These are phyloP conservation scores for Verticillium longisporum DNA, from an alignment of 2,329 filamentous ascomycete genomes.

Conservation along the genomic window DNA sequence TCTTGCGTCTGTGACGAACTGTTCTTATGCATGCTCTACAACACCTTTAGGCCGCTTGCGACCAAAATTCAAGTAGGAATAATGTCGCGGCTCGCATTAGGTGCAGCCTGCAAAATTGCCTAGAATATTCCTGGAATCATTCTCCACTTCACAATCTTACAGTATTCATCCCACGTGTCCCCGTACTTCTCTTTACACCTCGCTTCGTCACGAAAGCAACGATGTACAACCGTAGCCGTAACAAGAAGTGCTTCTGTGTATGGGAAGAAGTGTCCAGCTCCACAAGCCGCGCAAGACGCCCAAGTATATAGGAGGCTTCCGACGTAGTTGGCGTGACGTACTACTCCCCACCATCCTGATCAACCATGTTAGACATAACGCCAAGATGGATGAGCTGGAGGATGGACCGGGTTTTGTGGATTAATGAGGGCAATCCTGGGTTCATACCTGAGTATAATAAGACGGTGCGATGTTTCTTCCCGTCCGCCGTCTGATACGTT, in stretches of 20 bases:
- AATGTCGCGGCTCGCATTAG: too few relatives aligned
- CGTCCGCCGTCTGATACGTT: background rate
- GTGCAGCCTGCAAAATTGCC: too few relatives aligned
- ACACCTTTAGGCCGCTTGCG: too few relatives aligned
- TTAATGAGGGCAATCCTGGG: background rate
- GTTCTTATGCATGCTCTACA: too few relatives aligned
- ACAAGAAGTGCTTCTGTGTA: background rate
- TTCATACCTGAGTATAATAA: background rate
- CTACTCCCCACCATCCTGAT: background rate
- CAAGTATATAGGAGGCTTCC: background rate
- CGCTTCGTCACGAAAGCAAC: background rate
- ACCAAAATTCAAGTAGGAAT: too few relatives aligned
- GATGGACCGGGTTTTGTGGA: too few relatives aligned
- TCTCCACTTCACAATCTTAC: background rate
- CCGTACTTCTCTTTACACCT: background rate
- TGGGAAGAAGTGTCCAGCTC: background rate
- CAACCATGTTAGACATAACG: background rate
- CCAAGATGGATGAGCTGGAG: background rate
- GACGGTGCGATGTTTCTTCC: background rate
- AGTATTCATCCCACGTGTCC: background rate
- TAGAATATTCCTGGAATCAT: background rate
- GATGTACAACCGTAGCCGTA: background rate
- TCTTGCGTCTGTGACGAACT: too few relatives aligned
- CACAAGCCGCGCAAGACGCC: background rate
- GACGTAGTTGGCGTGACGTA: background rate